Evolutionary conservation across 805 yeast species (phyloP).

Genomic region (Spathaspora arborariae): DNA sequence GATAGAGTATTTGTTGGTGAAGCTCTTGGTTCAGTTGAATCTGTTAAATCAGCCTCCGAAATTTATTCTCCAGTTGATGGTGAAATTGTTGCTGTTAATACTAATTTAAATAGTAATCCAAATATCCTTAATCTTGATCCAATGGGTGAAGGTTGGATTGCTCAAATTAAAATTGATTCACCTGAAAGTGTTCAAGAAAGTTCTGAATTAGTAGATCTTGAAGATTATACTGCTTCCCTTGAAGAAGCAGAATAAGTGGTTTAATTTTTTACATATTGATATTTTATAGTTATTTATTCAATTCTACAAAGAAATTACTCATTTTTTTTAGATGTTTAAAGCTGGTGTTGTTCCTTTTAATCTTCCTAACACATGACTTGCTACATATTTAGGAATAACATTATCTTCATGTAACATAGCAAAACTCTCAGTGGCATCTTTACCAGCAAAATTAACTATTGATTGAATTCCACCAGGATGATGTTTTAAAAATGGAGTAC

Average conservation of each 20-base stretch:
- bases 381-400: conserved; percentile 48
- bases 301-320: not conserved
- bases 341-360: conserved; percentile 44
- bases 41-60: conserved; percentile 92
- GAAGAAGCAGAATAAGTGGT: conserved; percentile 19
- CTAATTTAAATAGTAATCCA: conserved; percentile 62
- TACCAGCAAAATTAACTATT: conserved; percentile 44
- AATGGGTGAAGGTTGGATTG: conserved; percentile 92
- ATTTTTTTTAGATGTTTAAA: conserved; percentile 14
- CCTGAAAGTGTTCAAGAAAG: conserved; percentile 29
- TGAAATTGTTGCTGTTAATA: conserved; percentile 69
- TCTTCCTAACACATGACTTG: conserved; percentile 46
- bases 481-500: conserved; percentile 39
- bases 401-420: conserved; percentile 56
- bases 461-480: conserved; percentile 65
- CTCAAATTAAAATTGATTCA: conserved; percentile 60
- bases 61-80: conserved; percentile 87
- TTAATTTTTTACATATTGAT: not conserved
- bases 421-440: conserved; percentile 47
- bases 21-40: conserved; percentile 87
- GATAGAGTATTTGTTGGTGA: conserved; percentile 66
- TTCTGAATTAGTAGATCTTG: conserved; percentile 49
- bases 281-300: not conserved
- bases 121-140: conserved; percentile 83
- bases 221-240: conserved; percentile 54